Conservation (phyloP, 1,284 basidiomycete genomes). For the Malassezia pachydermatis region DNA sequence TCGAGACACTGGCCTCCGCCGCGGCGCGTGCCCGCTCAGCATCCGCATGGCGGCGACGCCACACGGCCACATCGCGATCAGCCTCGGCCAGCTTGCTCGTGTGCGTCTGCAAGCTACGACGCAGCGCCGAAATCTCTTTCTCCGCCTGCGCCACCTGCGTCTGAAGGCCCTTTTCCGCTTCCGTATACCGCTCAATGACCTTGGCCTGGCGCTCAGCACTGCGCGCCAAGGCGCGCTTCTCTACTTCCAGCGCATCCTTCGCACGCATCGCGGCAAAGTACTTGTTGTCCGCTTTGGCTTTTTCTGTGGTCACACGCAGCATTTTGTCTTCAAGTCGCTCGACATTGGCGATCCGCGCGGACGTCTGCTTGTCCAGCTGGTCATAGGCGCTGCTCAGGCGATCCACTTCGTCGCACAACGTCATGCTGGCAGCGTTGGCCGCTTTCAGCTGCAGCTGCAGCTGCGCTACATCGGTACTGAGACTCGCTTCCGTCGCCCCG, state of each 20-base stretch:
- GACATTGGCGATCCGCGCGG: slow-evolving; percentile 74
- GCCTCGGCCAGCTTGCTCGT: slow-evolving; percentile 38
- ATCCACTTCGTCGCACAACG: slow-evolving; percentile 69
- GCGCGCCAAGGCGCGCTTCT: slow-evolving; percentile 61
- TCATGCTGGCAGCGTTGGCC: slow-evolving; percentile 37
- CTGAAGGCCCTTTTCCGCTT: slow-evolving; percentile 57
- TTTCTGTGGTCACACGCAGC: slow-evolving; percentile 51
- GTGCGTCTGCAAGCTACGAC: slow-evolving; percentile 30
- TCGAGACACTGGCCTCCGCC: slow-evolving; percentile 28
- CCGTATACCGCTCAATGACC: slow-evolving; percentile 61
- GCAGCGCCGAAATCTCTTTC: slow-evolving; percentile 50
- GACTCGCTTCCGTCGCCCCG: neutral
- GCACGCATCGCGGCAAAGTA: slow-evolving; percentile 81
- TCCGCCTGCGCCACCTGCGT: slow-evolving; percentile 57
- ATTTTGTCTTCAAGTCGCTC: slow-evolving; percentile 66
- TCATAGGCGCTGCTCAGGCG: slow-evolving; percentile 79
- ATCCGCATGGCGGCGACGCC: slow-evolving; percentile 23
- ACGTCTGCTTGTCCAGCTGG: slow-evolving; percentile 67
- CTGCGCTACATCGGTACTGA: slow-evolving; percentile 13
- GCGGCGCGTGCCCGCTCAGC: slow-evolving; percentile 17
- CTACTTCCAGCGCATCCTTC: slow-evolving; percentile 69
- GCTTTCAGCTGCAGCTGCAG: slow-evolving; percentile 20
- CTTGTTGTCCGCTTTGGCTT: slow-evolving; percentile 89
- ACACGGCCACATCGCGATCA: slow-evolving; percentile 40
- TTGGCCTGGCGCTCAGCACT: slow-evolving; percentile 68